These are phyloP conservation scores for Diaporthe nobilis DNA, from an alignment of 2,329 filamentous ascomycete genomes.

Conservation along the genomic window DNA sequence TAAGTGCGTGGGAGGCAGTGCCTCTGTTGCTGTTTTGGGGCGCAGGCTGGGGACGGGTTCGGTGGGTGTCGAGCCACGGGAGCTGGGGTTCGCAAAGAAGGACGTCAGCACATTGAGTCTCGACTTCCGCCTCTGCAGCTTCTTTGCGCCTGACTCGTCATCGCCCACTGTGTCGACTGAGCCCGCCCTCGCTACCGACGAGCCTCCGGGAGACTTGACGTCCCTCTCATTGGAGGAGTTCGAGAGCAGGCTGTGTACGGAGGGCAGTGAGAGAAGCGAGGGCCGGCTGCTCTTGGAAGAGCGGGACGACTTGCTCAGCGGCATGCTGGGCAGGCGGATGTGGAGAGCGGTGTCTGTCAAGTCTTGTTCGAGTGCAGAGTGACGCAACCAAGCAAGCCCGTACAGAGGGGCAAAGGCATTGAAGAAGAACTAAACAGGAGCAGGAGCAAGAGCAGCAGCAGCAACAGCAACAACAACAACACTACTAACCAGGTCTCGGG, in stretches of 20 bases:
- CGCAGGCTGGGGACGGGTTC: slow-evolving; percentile 25
- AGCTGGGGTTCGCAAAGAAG: slow-evolving; percentile 40
- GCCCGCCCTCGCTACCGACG: slow-evolving; percentile 26
- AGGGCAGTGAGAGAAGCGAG: slow-evolving; percentile 40
- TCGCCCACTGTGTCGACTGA: slow-evolving; percentile 13
- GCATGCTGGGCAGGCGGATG: slow-evolving; percentile 39
- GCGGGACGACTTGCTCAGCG: slow-evolving; percentile 42
- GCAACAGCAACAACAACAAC: background rate
- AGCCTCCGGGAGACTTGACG: slow-evolving; percentile 28
- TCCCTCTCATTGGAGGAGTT: slow-evolving; percentile 35
- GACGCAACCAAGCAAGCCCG: slow-evolving; percentile 7
- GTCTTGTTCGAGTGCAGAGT: slow-evolving; percentile 20
- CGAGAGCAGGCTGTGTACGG: slow-evolving; percentile 37
- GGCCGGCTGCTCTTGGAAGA: slow-evolving; percentile 40
- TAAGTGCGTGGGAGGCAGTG: slow-evolving; percentile 24
- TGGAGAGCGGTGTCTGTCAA: slow-evolving; percentile 14
- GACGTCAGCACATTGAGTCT: slow-evolving; percentile 42
- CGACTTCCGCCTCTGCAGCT: slow-evolving; percentile 37
- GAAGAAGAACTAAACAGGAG: slow-evolving; percentile 9
- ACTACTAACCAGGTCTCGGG: slow-evolving; percentile 20
- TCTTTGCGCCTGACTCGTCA: slow-evolving; percentile 31
- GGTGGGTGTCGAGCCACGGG: slow-evolving; percentile 23
- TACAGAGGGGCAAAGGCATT: slow-evolving; percentile 12
- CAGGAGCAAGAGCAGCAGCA: background rate
- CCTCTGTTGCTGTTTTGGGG: slow-evolving; percentile 40